Base-by-base conservation (phyloP, 73 alveolate species). In the Paramecium primaurelia region DNA sequence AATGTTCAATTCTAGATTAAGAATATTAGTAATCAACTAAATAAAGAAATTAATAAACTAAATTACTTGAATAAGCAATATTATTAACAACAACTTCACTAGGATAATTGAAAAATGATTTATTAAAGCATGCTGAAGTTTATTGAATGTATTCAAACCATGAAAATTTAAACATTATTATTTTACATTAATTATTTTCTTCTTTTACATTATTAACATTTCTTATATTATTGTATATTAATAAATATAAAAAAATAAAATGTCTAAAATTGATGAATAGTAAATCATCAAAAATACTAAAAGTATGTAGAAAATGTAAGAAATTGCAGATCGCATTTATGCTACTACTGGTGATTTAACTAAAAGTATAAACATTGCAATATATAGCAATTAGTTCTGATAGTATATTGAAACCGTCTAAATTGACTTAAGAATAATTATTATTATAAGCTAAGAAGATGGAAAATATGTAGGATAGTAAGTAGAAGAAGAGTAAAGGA, bases 251-350 rank as follows among this genome's bases (percentile, higher is more conserved):
- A 11, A 47, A 47, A 47, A n/a, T 59, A 58, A 58, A n/a, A 58
- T 58, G 84, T 64, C 84, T 28, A 64, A 64, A 18, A 54, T 54
- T 6, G 69, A 54, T 0, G 84, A 64, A 64, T 9, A 64, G 11
- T 14, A 64, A 32, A 64, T 64, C 51, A 89, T 89, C 6, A 89
- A 89, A n/a, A 71, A 45, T 34, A 64, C 94, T 0, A 83, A 89
- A 34, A 83, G 84, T 60, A 89, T 89, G 91, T n/a, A 89, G 58
- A 89, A 83, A 59, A 89, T 89, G 91, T 28, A 89, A 30, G 88
- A 73, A 71, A 89, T 89, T 58, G 94, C 94, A 25, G 94, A 89
- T 89, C 45, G 94, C 26, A 30, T 89, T 28, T 26, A 40, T 45
- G 71, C 92, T 26, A 73, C 84, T 11, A 89, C 94, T 6, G 88